Evolutionary conservation across 2,329 filamentous ascomycete species (phyloP), one percentile per base, ranked within the genome.

Genomic region (Xenoacremonium recifei): DNA sequence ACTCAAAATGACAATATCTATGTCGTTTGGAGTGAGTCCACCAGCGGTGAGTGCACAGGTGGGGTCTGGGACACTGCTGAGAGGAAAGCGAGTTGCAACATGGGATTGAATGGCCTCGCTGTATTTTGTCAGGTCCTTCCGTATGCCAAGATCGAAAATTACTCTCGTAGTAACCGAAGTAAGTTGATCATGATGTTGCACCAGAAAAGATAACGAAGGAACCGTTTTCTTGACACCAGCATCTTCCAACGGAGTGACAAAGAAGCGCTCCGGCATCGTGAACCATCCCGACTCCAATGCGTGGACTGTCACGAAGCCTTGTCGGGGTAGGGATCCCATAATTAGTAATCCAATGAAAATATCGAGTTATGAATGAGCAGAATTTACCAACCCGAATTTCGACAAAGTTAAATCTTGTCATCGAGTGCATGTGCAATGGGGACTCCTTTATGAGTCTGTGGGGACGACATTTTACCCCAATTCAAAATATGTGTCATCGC

Each of bases 1-100:
- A 15, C 42, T 45, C 37, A 45, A 43, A 3, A 48, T 35, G 34
- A 48, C 37, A 9, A 42, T 4, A 18, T 34, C 32, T 19, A 34
- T 20, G 17, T 34, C 32, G 5, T 19, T 20, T n/a, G 32, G 32
- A 18, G 9, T 34, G 9, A 20, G n/a, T 15, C 16, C 32, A 34
- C 32, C 32, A n/a, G 18, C 5, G 16, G 32, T n/a, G 20, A 20
- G 17, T n/a, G 5, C 11, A n/a, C 20, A 5, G 11, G 17, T n/a
- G 17, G 6, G 9, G 17, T 34, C 32, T 6, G 32, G 32, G 6
- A 19, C 32, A 5, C 6, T 20, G 32, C 7, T 19, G 17, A 34
- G 6, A 7, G 32, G 32, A 12, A 19, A 18, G 10, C 32, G 32
- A 9, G 7, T 5, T 6, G 5, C 7, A 18, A 20, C 16, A n/a